phyloP scores from a whole-genome alignment of 441 rosid species.

The Corymbia citriodora region DNA sequence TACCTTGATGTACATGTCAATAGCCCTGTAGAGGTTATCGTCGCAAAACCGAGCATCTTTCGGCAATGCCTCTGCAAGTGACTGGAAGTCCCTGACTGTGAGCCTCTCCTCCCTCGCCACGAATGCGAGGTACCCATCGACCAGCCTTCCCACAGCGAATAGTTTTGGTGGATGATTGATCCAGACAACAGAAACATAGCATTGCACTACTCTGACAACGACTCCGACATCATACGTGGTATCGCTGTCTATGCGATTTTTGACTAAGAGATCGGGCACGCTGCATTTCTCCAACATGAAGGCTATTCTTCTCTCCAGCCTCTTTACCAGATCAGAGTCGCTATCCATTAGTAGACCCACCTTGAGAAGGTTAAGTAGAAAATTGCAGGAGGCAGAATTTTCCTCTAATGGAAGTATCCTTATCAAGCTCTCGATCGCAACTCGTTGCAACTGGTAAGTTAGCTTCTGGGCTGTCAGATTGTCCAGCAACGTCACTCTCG shows the following conservation, averaged over 20 bases:
- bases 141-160: slow-evolving; percentile 27
- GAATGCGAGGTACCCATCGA: slow-evolving; percentile 39
- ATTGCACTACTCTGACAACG: slow-evolving; percentile 23
- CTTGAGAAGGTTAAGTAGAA: slow-evolving; percentile 49
- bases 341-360: slow-evolving; percentile 25
- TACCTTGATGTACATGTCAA: slow-evolving; percentile 62
- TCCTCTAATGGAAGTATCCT: slow-evolving; percentile 36
- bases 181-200: slow-evolving; percentile 22
- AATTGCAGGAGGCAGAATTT: slow-evolving; percentile 45
- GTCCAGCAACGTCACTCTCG: slow-evolving; percentile 19
- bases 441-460: slow-evolving; percentile 19
- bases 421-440: slow-evolving; percentile 37
- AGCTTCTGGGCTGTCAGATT: slow-evolving; percentile 20
- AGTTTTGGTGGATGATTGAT: slow-evolving; percentile 14
- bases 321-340: slow-evolving; percentile 8
- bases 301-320: slow-evolving; percentile 30
- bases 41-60: slow-evolving; percentile 29
- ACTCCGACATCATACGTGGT: slow-evolving; percentile 28
- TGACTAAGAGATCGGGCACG: slow-evolving; percentile 41
- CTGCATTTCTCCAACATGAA: slow-evolving; percentile 32
- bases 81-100: slow-evolving; percentile 19
- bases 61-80: slow-evolving; percentile 37
- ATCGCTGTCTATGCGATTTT: slow-evolving; percentile 19
- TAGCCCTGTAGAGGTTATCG: slow-evolving; percentile 48
- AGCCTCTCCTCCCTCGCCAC: slow-evolving; percentile 43